Evolutionary conservation across 108 stramenopile species (phyloP).

Genomic region (Seminavis robusta): DNA sequence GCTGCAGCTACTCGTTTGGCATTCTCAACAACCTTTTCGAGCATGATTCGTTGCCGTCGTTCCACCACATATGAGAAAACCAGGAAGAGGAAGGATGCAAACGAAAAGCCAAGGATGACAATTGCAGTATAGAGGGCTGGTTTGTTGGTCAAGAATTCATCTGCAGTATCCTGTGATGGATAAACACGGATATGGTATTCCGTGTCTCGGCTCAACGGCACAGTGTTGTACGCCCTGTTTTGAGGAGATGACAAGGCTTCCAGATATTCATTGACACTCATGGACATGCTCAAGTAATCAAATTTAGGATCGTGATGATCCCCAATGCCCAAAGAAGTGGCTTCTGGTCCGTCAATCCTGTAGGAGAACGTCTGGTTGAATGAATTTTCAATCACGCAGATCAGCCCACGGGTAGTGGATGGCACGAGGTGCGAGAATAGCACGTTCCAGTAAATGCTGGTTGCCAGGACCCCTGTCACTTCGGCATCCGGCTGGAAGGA

Average conservation of each 20-base stretch:
- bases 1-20: slow-evolving; percentile 36
- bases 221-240: not conserved
- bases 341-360: slow-evolving; percentile 23
- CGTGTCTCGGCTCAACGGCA: not conserved
- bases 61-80: not conserved
- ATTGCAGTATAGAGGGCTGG: no score
- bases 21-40: no score
- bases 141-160: not conserved
- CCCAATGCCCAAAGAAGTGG: slow-evolving; percentile 32
- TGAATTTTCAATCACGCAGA: slow-evolving; percentile 37
- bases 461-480: slow-evolving; percentile 10
- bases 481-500: not conserved
- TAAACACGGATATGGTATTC: not conserved
- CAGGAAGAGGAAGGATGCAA: slow-evolving; percentile 5
- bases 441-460: slow-evolving; percentile 32
- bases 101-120: not conserved
- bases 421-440: slow-evolving; percentile 32
- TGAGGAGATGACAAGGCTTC: no score
- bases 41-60: slow-evolving; percentile 1
- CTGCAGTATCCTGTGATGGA: not conserved
- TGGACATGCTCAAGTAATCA: not conserved
- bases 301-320: slow-evolving; percentile 40
- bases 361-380: slow-evolving; percentile 37
- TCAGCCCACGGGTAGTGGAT: slow-evolving; percentile 35
- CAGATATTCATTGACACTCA: not conserved